Conservation (phyloP, 2,329 filamentous ascomycete species). For the Fusarium proliferatum region DNA sequence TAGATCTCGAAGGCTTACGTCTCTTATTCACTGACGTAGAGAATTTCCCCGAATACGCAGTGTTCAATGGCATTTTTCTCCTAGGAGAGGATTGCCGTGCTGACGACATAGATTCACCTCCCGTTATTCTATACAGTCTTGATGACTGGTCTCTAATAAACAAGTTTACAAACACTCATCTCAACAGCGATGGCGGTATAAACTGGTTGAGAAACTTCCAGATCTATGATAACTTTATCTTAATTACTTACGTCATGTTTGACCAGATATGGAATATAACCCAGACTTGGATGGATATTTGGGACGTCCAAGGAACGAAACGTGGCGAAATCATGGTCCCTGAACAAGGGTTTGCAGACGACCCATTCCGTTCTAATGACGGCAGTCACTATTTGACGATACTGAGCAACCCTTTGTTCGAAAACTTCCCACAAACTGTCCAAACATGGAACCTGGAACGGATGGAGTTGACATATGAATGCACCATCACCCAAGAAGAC, state of each 20-base stretch:
- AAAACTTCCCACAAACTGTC: not conserved
- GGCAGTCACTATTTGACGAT: not conserved
- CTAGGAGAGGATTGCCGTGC: not conserved
- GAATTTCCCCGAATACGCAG: not conserved
- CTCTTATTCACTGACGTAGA: not conserved
- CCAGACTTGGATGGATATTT: conserved; percentile 6
- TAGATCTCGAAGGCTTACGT: not conserved
- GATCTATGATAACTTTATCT: not conserved
- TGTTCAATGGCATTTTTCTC: not conserved
- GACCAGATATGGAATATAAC: not conserved
- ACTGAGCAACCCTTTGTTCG: not conserved
- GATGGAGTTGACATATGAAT: not conserved
- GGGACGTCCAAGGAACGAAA: conserved; percentile 7
- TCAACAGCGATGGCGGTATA: not conserved
- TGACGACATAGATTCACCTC: too few species aligned
- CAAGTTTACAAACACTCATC: not conserved
- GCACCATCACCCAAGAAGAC: not conserved
- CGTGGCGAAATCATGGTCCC: not conserved
- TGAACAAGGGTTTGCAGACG: not conserved
- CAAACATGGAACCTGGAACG: not conserved
- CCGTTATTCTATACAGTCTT: not conserved
- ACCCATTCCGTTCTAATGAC: not conserved
- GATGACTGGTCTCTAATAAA: not conserved
- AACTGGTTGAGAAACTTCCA: not conserved
- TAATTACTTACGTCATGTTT: not conserved